phyloP scores from a whole-genome alignment of 2,329 filamentous ascomycete species.

The Ophiostoma ips region DNA sequence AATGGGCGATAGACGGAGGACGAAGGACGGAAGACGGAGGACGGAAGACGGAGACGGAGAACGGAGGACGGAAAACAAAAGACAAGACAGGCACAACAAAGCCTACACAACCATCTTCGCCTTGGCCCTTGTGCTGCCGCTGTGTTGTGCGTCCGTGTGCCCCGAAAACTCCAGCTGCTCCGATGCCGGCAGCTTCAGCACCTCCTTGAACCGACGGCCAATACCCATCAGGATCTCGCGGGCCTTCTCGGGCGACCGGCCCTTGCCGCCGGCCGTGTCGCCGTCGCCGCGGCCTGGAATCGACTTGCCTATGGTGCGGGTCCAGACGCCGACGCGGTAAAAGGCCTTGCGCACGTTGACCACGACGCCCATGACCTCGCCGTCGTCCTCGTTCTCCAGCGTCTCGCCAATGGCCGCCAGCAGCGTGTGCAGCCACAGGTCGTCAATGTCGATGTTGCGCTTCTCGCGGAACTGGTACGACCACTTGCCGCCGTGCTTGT shows the following conservation, averaged over 20 bases:
- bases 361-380: slow-evolving; percentile 97
- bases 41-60: too few relatives aligned
- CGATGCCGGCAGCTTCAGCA: slow-evolving; percentile 60
- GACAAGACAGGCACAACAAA: neutral
- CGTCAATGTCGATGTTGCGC: slow-evolving; percentile 79
- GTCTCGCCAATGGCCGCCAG: slow-evolving; percentile 95
- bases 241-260: slow-evolving; percentile 65
- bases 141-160: slow-evolving; percentile 85
- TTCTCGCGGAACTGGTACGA: slow-evolving; percentile 97
- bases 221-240: slow-evolving; percentile 74
- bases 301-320: slow-evolving; percentile 77
- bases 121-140: slow-evolving; percentile 88
- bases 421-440: slow-evolving; percentile 94
- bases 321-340: slow-evolving; percentile 96
- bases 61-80: neutral
- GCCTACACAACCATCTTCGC: slow-evolving; percentile 75
- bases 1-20: too few relatives aligned
- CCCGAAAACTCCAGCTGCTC: slow-evolving; percentile 91
- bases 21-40: too few relatives aligned
- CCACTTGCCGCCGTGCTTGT: slow-evolving; percentile 99
- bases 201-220: slow-evolving; percentile 83
- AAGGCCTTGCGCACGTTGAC: slow-evolving; percentile 98
- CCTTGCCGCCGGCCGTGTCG: slow-evolving; percentile 62
- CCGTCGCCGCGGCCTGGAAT: slow-evolving; percentile 63
- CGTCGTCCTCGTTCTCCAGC: slow-evolving; percentile 84